Evolutionary conservation across 495 filamentous ascomycete genomes (phyloP).

Genomic region (Corynascus novoguineensis): DNA sequence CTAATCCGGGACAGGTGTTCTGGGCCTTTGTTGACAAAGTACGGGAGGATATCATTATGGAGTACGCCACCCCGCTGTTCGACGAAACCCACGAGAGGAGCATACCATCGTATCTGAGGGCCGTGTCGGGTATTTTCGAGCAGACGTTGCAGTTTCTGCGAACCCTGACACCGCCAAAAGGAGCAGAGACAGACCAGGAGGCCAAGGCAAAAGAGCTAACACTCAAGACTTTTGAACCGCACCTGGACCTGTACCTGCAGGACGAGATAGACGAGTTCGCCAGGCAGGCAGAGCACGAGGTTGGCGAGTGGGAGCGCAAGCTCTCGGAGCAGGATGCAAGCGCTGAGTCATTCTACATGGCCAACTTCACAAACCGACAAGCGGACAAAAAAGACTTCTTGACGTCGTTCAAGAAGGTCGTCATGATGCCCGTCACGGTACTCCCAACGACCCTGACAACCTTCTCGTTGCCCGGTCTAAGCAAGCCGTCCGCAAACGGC

Average conservation of each 20-base stretch:
- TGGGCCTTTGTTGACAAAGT: slow-evolving; percentile 75
- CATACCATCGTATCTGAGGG: slow-evolving; percentile 75
- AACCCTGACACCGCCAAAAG: slow-evolving; percentile 54
- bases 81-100: slow-evolving; percentile 80
- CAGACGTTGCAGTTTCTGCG: slow-evolving; percentile 71
- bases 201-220: slow-evolving; percentile 56
- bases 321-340: slow-evolving; percentile 85
- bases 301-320: slow-evolving; percentile 83
- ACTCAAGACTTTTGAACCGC: slow-evolving; percentile 74
- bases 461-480: slow-evolving; percentile 46
- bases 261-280: slow-evolving; percentile 89
- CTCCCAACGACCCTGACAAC: slow-evolving; percentile 51
- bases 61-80: slow-evolving; percentile 80
- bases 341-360: slow-evolving; percentile 91
- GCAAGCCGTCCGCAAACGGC: slow-evolving; percentile 37
- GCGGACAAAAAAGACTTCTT: slow-evolving; percentile 95
- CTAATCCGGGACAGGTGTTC: slow-evolving; percentile 64
- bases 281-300: slow-evolving; percentile 64
- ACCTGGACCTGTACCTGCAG: slow-evolving; percentile 86
- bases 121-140: slow-evolving; percentile 79
- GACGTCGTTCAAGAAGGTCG: slow-evolving; percentile 95
- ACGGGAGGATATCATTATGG: slow-evolving; percentile 75
- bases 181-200: slow-evolving; percentile 25
- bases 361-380: slow-evolving; percentile 76
- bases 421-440: slow-evolving; percentile 96